These are phyloP conservation scores for Pichia cabralensis DNA, from an alignment of 805 yeast genomes.

Conservation along the genomic window DNA sequence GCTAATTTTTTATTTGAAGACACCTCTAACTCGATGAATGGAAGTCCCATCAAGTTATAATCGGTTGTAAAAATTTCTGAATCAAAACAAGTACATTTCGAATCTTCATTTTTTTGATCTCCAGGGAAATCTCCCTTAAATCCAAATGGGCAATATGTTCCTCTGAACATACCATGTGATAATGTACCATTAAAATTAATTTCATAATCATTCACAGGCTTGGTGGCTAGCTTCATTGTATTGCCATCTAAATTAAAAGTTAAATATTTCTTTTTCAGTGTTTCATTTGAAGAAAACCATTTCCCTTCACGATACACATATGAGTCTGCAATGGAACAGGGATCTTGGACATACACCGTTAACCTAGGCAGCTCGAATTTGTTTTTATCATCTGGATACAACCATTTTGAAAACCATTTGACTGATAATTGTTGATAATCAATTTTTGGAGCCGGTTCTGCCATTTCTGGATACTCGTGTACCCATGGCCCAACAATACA, in stretches of 20 bases:
- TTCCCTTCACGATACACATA: constrained; percentile 29
- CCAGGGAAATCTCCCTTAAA: constrained; percentile 37
- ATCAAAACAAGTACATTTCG: constrained; percentile 30
- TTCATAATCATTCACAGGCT: constrained; percentile 6
- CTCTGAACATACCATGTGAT: constrained; percentile 35
- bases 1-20: constrained; percentile 31
- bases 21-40: constrained; percentile 23
- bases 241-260: constrained; percentile 12
- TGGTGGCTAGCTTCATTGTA: constrained; percentile 4
- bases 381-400: constrained; percentile 21
- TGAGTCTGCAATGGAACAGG: constrained; percentile 29
- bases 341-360: constrained; percentile 34
- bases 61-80: constrained; percentile 19
- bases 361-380: constrained; percentile 25
- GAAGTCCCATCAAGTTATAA: constrained; percentile 29
- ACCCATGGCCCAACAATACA: constrained; percentile 40
- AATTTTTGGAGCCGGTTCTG: constrained; percentile 34
- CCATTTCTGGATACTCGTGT: constrained; percentile 39
- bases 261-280: constrained; percentile 9
- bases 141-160: constrained; percentile 39
- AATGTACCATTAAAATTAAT: constrained; percentile 24
- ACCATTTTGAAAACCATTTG: constrained; percentile 32
- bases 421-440: constrained; percentile 34
- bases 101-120: constrained; percentile 34
- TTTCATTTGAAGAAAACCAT: constrained; percentile 27